Percentiles rank a stretch among this genome's conserved stretches.
Evolutionary conservation across 2,329 filamentous ascomycete species (phyloP).

Genomic region (Sporothrix sp.): DNA sequence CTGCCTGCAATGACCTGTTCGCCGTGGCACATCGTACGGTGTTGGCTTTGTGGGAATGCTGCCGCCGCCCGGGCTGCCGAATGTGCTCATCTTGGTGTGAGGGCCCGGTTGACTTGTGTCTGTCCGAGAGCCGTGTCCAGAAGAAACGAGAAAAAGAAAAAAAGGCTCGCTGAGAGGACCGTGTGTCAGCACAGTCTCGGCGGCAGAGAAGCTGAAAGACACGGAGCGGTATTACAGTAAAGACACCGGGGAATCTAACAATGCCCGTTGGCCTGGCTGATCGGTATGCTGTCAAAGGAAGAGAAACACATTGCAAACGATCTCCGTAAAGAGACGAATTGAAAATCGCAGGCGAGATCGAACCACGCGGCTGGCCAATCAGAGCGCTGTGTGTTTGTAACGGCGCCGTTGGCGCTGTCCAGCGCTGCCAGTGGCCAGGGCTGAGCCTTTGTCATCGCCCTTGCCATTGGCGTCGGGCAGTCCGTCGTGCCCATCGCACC

Average conservation of each 20-base stretch:
- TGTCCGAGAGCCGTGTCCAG: no score
- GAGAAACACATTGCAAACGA: background rate
- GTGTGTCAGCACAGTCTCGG: background rate
- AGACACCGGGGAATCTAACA: background rate
- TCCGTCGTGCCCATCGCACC: background rate
- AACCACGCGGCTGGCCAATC: constrained; percentile 3
- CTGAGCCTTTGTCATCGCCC: constrained; percentile 6
- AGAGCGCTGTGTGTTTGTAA: background rate
- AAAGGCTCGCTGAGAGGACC: background rate
- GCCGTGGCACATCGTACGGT: constrained; percentile 22
- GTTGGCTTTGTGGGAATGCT: constrained; percentile 23
- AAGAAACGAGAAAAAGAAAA: no score
- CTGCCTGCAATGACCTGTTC: background rate
- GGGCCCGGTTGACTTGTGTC: no score
- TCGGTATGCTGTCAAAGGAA: background rate
- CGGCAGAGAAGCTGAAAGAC: background rate
- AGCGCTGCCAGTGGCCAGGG: background rate
- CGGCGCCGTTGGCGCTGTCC: background rate
- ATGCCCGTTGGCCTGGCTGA: background rate
- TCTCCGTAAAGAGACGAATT: background rate
- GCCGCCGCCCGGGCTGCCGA: constrained; percentile 21
- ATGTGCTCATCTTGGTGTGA: constrained; percentile 21
- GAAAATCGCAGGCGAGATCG: background rate
- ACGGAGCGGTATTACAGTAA: background rate
- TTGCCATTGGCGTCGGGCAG: background rate